Evolutionary conservation across 2,329 filamentous ascomycete genomes (phyloP).

Genomic region (Stylonectria norvegica): DNA sequence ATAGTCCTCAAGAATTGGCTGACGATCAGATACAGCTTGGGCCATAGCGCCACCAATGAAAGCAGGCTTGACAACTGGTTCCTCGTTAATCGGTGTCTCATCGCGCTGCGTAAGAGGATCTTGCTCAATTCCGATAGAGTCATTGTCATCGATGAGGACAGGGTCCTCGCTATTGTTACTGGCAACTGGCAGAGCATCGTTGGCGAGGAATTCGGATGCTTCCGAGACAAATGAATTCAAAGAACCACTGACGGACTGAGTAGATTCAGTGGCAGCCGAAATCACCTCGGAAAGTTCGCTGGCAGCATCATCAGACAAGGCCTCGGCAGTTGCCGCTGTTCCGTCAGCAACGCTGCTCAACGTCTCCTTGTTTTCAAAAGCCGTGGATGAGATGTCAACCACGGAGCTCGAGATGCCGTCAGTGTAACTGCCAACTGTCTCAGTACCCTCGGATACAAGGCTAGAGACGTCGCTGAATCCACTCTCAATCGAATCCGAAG

Average conservation of each 20-base stretch:
- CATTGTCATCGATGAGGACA: slow-evolving; percentile 20
- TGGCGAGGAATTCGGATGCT: slow-evolving; percentile 25
- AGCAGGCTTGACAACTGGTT: slow-evolving; percentile 41
- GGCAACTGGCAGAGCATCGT: slow-evolving; percentile 21
- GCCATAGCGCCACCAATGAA: slow-evolving; percentile 52
- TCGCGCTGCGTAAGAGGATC: slow-evolving; percentile 20
- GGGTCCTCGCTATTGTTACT: slow-evolving; percentile 29
- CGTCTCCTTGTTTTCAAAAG: too few species aligned
- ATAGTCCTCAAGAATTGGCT: slow-evolving; percentile 50
- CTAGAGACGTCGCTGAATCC: slow-evolving; percentile 16
- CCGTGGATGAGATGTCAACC: slow-evolving; percentile 15
- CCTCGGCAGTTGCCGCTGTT: slow-evolving; percentile 19
- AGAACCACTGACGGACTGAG: slow-evolving; percentile 6
- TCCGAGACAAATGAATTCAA: slow-evolving; percentile 21
- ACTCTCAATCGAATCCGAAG: slow-evolving; percentile 10
- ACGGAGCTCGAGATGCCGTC: slow-evolving; percentile 17
- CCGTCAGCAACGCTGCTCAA: too few species aligned
- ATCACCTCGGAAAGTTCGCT: slow-evolving; percentile 21
- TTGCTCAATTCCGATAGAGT: slow-evolving; percentile 27
- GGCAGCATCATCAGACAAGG: slow-evolving; percentile 16
- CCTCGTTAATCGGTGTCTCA: slow-evolving; percentile 24
- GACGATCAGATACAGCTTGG: slow-evolving; percentile 45
- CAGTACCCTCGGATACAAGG: slow-evolving; percentile 11
- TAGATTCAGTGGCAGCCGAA: slow-evolving; percentile 15
- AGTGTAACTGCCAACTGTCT: slow-evolving; percentile 11